Percentiles rank a stretch among this genome's conserved stretches.
phyloP scores from a whole-genome alignment of 1,284 basidiomycete genomes.

The Inonotus hispidus region DNA sequence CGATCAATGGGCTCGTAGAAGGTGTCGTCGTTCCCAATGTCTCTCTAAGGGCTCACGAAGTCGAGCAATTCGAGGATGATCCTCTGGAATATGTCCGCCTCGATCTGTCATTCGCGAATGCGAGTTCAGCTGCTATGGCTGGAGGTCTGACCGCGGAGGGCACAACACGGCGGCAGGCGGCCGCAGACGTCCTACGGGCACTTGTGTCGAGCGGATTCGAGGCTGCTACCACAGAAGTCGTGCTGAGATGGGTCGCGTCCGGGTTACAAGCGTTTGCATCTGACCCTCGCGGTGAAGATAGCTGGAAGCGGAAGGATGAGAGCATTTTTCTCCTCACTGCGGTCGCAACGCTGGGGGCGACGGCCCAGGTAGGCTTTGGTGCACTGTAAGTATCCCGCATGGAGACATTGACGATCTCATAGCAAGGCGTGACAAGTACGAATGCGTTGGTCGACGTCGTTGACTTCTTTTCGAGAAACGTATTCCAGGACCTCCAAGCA shows the following conservation, averaged over 20 bases:
- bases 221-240: conserved; percentile 78
- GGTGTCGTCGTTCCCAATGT: conserved; percentile 95
- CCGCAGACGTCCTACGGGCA: conserved; percentile 88
- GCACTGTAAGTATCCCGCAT: neutral
- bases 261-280: conserved; percentile 58
- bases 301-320: conserved; percentile 94
- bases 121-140: conserved; percentile 39
- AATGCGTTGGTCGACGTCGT: conserved; percentile 93
- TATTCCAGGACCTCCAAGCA: conserved; percentile 85
- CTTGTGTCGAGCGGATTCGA: conserved; percentile 79
- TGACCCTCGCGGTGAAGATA: conserved; percentile 48
- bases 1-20: conserved; percentile 79
- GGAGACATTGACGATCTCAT: conserved; percentile 4
- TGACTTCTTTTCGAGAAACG: conserved; percentile 91
- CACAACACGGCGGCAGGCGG: conserved; percentile 85
- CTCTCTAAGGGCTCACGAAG: conserved; percentile 79
- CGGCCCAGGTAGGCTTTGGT: conserved; percentile 55
- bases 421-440: conserved; percentile 91
- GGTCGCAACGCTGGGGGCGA: conserved; percentile 84
- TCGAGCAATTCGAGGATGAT: conserved; percentile 97
- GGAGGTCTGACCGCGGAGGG: conserved; percentile 42
- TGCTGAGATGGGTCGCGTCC: conserved; percentile 75
- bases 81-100: conserved; percentile 93
- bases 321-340: conserved; percentile 94
- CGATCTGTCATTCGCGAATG: conserved; percentile 66